phyloP scores from a whole-genome alignment of 2,329 filamentous ascomycete genomes.

The Moelleriella libera region DNA sequence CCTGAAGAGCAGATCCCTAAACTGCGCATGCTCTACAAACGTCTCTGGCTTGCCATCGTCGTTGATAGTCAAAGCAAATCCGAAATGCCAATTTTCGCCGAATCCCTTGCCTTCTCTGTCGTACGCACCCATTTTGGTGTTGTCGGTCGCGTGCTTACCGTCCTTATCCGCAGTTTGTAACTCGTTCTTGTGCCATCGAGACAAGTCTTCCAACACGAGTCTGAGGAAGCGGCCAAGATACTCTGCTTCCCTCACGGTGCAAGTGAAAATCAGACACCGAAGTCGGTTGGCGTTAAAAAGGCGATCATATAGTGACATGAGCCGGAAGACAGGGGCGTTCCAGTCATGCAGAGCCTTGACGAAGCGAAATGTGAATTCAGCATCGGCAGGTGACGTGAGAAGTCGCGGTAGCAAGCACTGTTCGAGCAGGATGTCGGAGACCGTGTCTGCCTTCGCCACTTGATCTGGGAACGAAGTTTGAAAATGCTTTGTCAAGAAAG shows the following conservation, averaged over 20 bases:
- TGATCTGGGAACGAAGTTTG: conserved; percentile 62
- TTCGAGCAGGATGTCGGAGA: conserved; percentile 70
- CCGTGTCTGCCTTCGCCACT: conserved; percentile 45
- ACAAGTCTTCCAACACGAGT: conserved; percentile 65
- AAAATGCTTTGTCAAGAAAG: conserved; percentile 62
- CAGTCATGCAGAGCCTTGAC: conserved; percentile 77
- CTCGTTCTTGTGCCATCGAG: conserved; percentile 71
- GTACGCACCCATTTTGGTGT: conserved; percentile 57
- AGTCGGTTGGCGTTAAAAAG: conserved; percentile 76
- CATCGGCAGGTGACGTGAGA: conserved; percentile 70
- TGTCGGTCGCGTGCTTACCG: conserved; percentile 16
- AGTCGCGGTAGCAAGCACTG: conserved; percentile 86
- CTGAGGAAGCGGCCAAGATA: conserved; percentile 86
- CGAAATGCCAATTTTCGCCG: conserved; percentile 45
- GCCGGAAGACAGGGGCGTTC: conserved; percentile 74
- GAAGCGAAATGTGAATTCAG: conserved; percentile 78
- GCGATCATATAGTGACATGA: conserved; percentile 69
- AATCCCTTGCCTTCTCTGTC: conserved; percentile 57
- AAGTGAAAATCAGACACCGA: conserved; percentile 72
- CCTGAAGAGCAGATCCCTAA: conserved; percentile 70
- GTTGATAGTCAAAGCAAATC: conserved; percentile 65
- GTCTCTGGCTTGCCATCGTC: conserved; percentile 49
- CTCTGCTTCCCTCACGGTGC: conserved; percentile 80
- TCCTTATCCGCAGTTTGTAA: conserved; percentile 28
- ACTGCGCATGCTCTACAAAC: conserved; percentile 74